Percentiles rank a stretch among this genome's conserved stretches.
phyloP scores from a whole-genome alignment of 2,329 filamentous ascomycete genomes.

The Achaetomium macrosporum region DNA sequence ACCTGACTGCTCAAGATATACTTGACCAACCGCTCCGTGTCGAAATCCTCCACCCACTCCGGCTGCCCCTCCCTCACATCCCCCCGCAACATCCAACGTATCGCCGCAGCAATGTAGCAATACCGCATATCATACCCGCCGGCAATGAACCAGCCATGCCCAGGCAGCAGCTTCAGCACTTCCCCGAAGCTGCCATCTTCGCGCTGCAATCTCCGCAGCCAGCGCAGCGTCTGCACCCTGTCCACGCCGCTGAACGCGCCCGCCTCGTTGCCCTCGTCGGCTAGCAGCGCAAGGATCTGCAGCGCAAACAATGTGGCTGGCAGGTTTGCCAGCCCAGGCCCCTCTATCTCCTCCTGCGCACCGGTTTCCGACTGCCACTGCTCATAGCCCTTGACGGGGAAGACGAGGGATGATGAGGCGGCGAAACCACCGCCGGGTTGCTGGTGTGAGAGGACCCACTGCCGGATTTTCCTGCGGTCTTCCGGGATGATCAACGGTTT shows the following conservation, averaged over 20 bases:
- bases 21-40: constrained; percentile 61
- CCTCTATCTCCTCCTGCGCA: constrained; percentile 35
- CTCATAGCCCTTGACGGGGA: constrained; percentile 30
- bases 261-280: constrained; percentile 33
- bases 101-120: constrained; percentile 75
- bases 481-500: constrained; percentile 39
- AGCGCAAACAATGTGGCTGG: constrained; percentile 88
- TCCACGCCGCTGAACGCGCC: constrained; percentile 58
- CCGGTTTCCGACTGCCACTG: constrained; percentile 30
- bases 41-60: constrained; percentile 62
- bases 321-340: constrained; percentile 58
- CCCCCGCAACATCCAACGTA: constrained; percentile 76
- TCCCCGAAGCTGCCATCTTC: constrained; percentile 89
- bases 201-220: constrained; percentile 73
- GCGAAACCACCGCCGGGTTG: constrained; percentile 84
- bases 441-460: constrained; percentile 84
- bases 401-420: constrained; percentile 66
- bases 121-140: constrained; percentile 83
- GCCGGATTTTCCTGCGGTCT: constrained; percentile 43
- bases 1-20: constrained; percentile 64
- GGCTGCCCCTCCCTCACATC: constrained; percentile 44
- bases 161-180: constrained; percentile 49
- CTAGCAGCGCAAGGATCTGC: constrained; percentile 56
- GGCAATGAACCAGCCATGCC: constrained; percentile 45
- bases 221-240: constrained; percentile 60